Conservation (phyloP, 2,329 filamentous ascomycete genomes). For the Sarocladiaceae sp. region DNA sequence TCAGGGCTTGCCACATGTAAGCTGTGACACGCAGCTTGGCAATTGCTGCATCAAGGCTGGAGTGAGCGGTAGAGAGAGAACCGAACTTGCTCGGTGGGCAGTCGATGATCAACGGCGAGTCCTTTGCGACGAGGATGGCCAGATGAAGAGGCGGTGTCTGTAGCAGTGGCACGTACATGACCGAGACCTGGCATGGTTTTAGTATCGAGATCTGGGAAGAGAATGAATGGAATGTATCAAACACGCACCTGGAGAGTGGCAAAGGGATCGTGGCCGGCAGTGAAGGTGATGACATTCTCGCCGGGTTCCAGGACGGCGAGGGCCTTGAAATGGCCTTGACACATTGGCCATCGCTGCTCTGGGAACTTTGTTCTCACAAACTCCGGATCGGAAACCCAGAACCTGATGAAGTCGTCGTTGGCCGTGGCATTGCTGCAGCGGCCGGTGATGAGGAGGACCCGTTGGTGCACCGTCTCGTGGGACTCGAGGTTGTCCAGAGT, state of each 20-base stretch:
- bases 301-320: slow-evolving; percentile 13
- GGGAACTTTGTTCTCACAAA: slow-evolving; percentile 11
- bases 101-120: slow-evolving; percentile 64
- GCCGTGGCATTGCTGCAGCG: slow-evolving; percentile 11
- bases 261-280: neutral
- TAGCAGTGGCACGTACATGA: slow-evolving; percentile 47
- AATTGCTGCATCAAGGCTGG: slow-evolving; percentile 55
- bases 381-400: no score
- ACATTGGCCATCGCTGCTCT: slow-evolving; percentile 14
- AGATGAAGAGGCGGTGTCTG: slow-evolving; percentile 61
- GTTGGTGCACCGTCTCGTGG: slow-evolving; percentile 15
- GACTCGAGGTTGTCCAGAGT: slow-evolving; percentile 14
- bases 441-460: slow-evolving; percentile 14
- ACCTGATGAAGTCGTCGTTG: no score
- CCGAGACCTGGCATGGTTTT: neutral
- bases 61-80: slow-evolving; percentile 42
- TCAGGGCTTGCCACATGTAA: slow-evolving; percentile 72
- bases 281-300: slow-evolving; percentile 10
- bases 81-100: slow-evolving; percentile 54
- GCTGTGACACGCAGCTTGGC: slow-evolving; percentile 68
- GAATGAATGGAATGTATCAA: no score
- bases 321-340: slow-evolving; percentile 14
- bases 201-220: neutral
- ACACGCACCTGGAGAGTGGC: neutral
- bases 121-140: slow-evolving; percentile 62